These are phyloP conservation scores for Stephanodiscus minutulus DNA, from an alignment of 108 stramenopile genomes.

Conservation along the genomic window DNA sequence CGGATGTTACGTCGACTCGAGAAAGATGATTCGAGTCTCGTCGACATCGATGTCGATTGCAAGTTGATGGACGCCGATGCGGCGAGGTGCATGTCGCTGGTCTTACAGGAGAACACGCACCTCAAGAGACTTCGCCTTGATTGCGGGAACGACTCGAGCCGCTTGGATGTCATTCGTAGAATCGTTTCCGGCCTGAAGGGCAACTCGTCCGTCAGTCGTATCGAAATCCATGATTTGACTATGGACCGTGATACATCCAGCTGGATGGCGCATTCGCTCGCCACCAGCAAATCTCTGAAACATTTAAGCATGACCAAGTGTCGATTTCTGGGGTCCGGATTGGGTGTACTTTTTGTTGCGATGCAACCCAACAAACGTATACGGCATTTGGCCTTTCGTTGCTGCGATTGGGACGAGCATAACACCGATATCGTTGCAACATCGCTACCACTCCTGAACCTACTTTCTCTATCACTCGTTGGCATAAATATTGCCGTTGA, in stretches of 20 bases:
- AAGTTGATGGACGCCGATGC: neutral
- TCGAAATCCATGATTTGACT: slow-evolving; percentile 2
- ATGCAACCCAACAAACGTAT: slow-evolving; percentile 21
- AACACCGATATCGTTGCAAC: slow-evolving; percentile 21
- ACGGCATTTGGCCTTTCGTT: slow-evolving; percentile 11
- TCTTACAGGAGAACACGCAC: neutral
- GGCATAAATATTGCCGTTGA: slow-evolving; percentile 14
- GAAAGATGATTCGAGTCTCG: neutral
- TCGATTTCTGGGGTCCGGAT: slow-evolving; percentile 6
- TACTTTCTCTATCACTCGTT: slow-evolving; percentile 13
- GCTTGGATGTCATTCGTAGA: neutral
- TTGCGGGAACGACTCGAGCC: neutral
- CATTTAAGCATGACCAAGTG: slow-evolving; percentile 10
- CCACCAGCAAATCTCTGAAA: neutral
- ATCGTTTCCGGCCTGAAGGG: slow-evolving; percentile 3
- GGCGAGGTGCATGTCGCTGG: neutral
- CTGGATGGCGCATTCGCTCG: slow-evolving; percentile 3
- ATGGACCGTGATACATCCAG: slow-evolving; percentile 1
- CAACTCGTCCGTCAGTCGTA: neutral
- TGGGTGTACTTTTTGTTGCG: slow-evolving; percentile 9
- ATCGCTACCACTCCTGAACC: slow-evolving; percentile 7
- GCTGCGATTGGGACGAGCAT: slow-evolving; percentile 18
- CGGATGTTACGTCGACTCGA: neutral
- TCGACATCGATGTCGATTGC: neutral
- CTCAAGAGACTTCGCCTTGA: neutral